Percentiles rank a stretch among this genome's conserved stretches.
Evolutionary conservation across 2,329 filamentous ascomycete genomes (phyloP).

Genomic region (Massarina eburnea): DNA sequence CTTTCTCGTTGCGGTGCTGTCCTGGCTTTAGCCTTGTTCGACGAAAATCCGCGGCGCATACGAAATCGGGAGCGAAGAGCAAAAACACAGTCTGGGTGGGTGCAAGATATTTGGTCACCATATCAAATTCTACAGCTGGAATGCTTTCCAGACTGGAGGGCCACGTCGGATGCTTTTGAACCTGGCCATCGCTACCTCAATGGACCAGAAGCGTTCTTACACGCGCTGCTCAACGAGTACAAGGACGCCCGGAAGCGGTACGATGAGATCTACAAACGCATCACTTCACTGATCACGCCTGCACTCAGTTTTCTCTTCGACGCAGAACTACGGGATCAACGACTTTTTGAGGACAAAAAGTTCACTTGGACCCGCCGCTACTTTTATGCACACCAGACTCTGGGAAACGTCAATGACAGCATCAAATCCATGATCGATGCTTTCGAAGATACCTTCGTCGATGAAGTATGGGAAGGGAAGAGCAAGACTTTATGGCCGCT

Average conservation of each 20-base stretch:
- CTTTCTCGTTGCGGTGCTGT: slow-evolving; percentile 62
- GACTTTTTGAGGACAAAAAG: slow-evolving; percentile 62
- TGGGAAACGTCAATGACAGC: slow-evolving; percentile 61
- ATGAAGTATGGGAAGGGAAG: slow-evolving; percentile 60
- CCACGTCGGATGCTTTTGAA: slow-evolving; percentile 59
- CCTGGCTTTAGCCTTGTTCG: slow-evolving; percentile 60
- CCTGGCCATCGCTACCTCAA: slow-evolving; percentile 60
- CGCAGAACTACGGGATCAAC: slow-evolving; percentile 56
- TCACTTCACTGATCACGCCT: slow-evolving; percentile 62
- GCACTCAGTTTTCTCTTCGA: slow-evolving; percentile 63
- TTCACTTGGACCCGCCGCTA: slow-evolving; percentile 65
- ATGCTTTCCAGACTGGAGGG: slow-evolving; percentile 11
- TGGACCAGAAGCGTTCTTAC: slow-evolving; percentile 63
- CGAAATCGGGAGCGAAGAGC: slow-evolving; percentile 54
- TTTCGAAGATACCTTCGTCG: slow-evolving; percentile 60
- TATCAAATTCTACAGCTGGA: slow-evolving; percentile 7
- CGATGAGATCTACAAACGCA: slow-evolving; percentile 57
- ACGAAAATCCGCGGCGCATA: slow-evolving; percentile 53
- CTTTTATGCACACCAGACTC: slow-evolving; percentile 64
- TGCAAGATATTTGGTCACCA: slow-evolving; percentile 61
- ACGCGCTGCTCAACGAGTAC: slow-evolving; percentile 61
- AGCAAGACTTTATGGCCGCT: slow-evolving; percentile 61
- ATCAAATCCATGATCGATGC: slow-evolving; percentile 61
- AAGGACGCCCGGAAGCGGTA: slow-evolving; percentile 62
- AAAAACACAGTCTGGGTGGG: slow-evolving; percentile 52